Base-by-base conservation (phyloP, 768 basidiomycete species). In the Dendrothele bispora region DNA sequence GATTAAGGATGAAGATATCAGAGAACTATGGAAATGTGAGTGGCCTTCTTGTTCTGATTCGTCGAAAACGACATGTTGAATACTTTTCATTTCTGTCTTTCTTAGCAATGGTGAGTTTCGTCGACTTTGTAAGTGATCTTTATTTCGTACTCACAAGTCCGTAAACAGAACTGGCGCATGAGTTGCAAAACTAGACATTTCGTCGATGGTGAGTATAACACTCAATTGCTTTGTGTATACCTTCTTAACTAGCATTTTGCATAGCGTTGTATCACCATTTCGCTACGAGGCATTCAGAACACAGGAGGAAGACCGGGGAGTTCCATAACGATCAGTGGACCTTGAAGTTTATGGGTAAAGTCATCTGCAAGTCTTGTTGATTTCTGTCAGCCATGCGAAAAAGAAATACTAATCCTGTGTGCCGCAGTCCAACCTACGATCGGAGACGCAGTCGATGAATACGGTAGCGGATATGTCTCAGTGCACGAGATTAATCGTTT, bases 381-480 rank as follows among this genome's bases (percentile, higher is more conserved):
- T n/a, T n/a, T n/a, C n/a, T n/a, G n/a, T 18, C n/a, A 35, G 17
- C 6, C 27, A 46, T 34, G 11, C 7, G n/a, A 20, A 22, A n/a
- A 14, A 22, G 24, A 5, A 22, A n/a, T n/a, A 8, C 20, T 20
- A 12, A n/a, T 4, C 17, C 21, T n/a, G 17, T 22, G 5, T n/a
- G 21, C 17, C 5, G 32, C 34, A 61, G 60, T 57, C 28, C 55
- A 61, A 30, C 57, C 57, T 3, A 53, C 51, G 15, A 57, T 61
- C 30, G 53, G 55, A 11, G 60, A 61, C 22, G 60, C 60, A 21
- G 57, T 61, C n/a, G 60, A 61, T 45, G 52, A 54, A 21, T 57
- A 61, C 30, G 56, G 57, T 10, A 59, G 54, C 32, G 60, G 60
- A 22, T 61, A 59, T 26, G 50, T 61, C 14, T 57, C 57, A 2